These are phyloP conservation scores for Trichoderma sp. DNA, from an alignment of 2,329 filamentous ascomycete genomes.

Conservation along the genomic window DNA sequence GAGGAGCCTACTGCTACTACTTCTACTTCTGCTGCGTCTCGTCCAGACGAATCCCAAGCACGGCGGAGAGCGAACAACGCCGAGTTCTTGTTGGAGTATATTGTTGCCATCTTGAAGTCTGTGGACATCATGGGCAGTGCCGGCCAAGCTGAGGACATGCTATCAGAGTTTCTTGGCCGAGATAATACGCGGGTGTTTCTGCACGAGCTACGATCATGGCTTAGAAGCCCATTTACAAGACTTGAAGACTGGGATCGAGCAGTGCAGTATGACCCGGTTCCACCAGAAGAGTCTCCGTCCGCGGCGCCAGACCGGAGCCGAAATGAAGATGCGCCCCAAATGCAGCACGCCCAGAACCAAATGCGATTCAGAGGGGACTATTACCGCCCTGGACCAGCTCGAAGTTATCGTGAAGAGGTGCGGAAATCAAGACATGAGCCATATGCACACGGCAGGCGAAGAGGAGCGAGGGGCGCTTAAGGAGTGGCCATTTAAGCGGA, in stretches of 20 bases:
- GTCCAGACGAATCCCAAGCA: conserved; percentile 29
- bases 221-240: conserved; percentile 76
- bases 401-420: neutral
- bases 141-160: conserved; percentile 77
- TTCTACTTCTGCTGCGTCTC: conserved; percentile 11
- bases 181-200: conserved; percentile 75
- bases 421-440: conserved; percentile 3
- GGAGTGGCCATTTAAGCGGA: neutral
- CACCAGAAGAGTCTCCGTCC: neutral
- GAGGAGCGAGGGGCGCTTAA: neutral
- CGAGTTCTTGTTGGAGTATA: conserved; percentile 85
- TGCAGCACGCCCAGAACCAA: neutral
- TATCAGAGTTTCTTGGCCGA: conserved; percentile 77
- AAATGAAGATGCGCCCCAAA: neutral
- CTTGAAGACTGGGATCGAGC: conserved; percentile 78
- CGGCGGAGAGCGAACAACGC: conserved; percentile 64
- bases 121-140: conserved; percentile 79
- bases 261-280: conserved; percentile 66
- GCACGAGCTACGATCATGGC: conserved; percentile 82
- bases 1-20: conserved; percentile 34
- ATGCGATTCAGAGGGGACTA: conserved; percentile 5
- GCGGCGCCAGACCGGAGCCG: conserved; percentile 5
- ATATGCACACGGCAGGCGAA: neutral
- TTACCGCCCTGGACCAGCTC: conserved; percentile 7
- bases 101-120: conserved; percentile 80